Percentiles rank a stretch among this genome's conserved stretches.
phyloP scores from a whole-genome alignment of 139 green algal genomes.

The Tetradesmus obliquus region DNA sequence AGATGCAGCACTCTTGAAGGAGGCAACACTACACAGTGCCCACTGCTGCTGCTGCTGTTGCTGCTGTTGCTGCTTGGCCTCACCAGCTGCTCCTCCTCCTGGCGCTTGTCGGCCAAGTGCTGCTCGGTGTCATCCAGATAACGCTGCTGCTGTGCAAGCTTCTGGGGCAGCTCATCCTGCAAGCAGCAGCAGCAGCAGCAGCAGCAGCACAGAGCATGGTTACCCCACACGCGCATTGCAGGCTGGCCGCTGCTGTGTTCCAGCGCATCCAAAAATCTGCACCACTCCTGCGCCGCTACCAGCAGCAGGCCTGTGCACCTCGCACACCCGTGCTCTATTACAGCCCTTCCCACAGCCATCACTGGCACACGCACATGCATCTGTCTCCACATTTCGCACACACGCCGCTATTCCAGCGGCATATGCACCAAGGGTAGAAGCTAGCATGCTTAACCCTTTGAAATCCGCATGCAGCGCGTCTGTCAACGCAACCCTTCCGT shows the following conservation, averaged over 20 bases:
- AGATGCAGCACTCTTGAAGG: background rate
- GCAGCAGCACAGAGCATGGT: background rate
- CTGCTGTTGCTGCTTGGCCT: background rate
- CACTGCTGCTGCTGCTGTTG: background rate
- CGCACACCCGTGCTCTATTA: too few species aligned
- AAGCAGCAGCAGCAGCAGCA: background rate
- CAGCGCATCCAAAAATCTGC: too few species aligned
- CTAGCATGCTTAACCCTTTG: background rate
- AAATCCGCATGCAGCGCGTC: background rate
- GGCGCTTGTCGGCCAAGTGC: background rate
- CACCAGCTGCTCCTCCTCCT: conserved; percentile 2
- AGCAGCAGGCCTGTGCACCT: too few species aligned
- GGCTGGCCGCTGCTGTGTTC: too few species aligned
- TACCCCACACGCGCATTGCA: too few species aligned
- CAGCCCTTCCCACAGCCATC: too few species aligned
- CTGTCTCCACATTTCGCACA: too few species aligned
- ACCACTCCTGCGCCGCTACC: too few species aligned
- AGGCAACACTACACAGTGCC: background rate
- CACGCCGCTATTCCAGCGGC: too few species aligned
- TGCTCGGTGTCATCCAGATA: background rate
- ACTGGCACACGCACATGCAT: too few species aligned
- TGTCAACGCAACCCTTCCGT: background rate
- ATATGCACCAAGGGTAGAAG: too few species aligned
- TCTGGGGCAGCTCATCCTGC: background rate
- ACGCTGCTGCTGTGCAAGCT: background rate